Base-by-base conservation (phyloP, 176 grass and related monocot genomes). In the Elymus sibiricus region DNA sequence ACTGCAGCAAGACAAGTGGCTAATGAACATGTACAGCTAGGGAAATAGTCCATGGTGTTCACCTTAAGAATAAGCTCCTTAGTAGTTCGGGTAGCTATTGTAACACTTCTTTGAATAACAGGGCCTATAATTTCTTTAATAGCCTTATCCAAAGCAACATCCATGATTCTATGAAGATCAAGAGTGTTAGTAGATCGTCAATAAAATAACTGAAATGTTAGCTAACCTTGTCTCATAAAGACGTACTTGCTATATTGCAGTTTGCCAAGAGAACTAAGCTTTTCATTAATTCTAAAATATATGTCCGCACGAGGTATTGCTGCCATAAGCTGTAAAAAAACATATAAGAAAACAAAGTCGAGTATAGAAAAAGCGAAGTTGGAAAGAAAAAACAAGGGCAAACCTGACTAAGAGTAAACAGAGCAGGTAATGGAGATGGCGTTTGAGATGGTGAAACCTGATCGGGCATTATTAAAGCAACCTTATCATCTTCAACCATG, bases 1-100 rank as follows among this genome's bases (percentile, higher is more conserved):
- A 83, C 47, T 19, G 15, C 21, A 71, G 29, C 22, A 71, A 62
- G 32, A 89, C 28, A 82, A 81, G 81, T 81, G 81, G 27, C 29
- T 62, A 14, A 43, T 38, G 27, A 21, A 11, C 5, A 70, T 24
- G n/a, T 16, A 47, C 0, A 3, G n/a, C 16, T 74, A 27, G 34
- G 4, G 9, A 70, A 62, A 70, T 13, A 65, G 40, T 81, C 10
- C 21, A 80, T n/a, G 26, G 39, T 35, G 51, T 4, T 89, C 56
- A 90, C 88, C 96, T 98, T 98, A 75, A 98, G 72, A 86, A 95
- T 95, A 86, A 98, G 93, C 87, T 98, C 96, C 64, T 98, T 98
- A 2, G 96, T 94, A 22, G 96, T 98, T 80, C 96, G 90, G 86
- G 88, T 94, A 88, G 93, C 93, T 80, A 98, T 98, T 56, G 96